Evolutionary conservation across 305 asterid genomes (phyloP), one percentile per base, ranked within the genome.

Genomic region (Rubia balearica): DNA sequence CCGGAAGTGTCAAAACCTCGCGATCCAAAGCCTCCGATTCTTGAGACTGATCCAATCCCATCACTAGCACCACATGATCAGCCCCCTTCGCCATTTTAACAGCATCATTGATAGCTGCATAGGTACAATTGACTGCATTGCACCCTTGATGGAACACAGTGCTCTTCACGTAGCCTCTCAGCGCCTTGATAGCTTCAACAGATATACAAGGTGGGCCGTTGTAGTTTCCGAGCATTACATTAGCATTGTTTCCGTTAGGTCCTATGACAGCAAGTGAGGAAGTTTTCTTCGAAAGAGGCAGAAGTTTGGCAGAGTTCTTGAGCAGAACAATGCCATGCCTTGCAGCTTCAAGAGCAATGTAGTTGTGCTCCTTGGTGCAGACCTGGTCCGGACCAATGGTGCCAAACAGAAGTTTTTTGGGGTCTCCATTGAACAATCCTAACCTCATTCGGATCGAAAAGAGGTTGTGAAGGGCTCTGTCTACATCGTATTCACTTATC

Each of bases 341-440:
- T 7, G 98, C 98, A 12, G 81, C 90, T 55, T 87, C 90, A 21
- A 91, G 96, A 5, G 98, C 95, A 1, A 89, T 75, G 40, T 90
- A 85, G 45, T 85, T 95, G 76, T 87, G 81, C 2, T 66, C 83
- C 0, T 76, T 22, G 2, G 96, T 82, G 81, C 98, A 92, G 1
- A 92, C 90, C 63, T 92, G 97, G 71, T 85, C 82, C 12, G 95
- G 90, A 62, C 98, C 98, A 53, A 92, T 92, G 22, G 76, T 75
- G 21, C 98, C 98, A 22, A 85, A 92, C 0, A 77, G 53, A 2
- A 84, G 90, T 12, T 83, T 84, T 65, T 76, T 87, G 1, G 98
- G 98, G 65, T 87, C 77, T 17, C 98, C 98, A 63, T 92, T 90
- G 64, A 90, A 92, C 88, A 92, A 81, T 64, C 98, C 98, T 53